A percentile compares a stretch with the other conserved stretches of the same genome.
Evolutionary conservation across 192 early-diverging fungal species (phyloP).

Genomic region (Entomortierella chlamydospora): DNA sequence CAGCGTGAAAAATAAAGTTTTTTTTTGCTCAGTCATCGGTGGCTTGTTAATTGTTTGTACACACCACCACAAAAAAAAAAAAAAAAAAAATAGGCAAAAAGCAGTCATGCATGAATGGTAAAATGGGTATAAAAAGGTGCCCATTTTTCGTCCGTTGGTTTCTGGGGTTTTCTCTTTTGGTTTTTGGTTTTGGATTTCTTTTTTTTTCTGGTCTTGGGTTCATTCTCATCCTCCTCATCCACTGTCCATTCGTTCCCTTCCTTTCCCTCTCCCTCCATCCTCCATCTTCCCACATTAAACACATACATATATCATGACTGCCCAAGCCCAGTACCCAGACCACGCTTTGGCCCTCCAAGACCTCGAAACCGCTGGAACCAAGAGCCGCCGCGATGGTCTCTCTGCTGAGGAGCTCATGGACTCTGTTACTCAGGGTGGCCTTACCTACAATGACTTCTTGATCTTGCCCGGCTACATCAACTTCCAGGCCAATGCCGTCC

Average conservation of each 20-base stretch:
- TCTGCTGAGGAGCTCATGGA: slow-evolving; percentile 88
- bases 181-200: slow-evolving; percentile 45
- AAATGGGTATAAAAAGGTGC: slow-evolving; percentile 20
- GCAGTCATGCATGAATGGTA: background rate
- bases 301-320: slow-evolving; percentile 28
- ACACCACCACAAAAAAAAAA: slow-evolving; percentile 4
- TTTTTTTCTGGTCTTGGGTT: slow-evolving; percentile 41
- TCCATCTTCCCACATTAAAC: background rate
- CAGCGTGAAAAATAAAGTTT: too few species aligned
- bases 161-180: slow-evolving; percentile 54
- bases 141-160: slow-evolving; percentile 13
- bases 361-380: slow-evolving; percentile 40
- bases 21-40: too few species aligned
- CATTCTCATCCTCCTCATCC: slow-evolving; percentile 10
- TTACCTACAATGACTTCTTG: slow-evolving; percentile 99
- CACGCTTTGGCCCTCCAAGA: slow-evolving; percentile 37
- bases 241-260: slow-evolving; percentile 10
- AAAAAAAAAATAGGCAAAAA: slow-evolving; percentile 6
- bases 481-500: slow-evolving; percentile 86
- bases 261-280: background rate
- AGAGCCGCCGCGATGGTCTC: slow-evolving; percentile 80
- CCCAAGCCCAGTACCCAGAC: slow-evolving; percentile 35
- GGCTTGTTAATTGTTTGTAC: background rate
- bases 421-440: slow-evolving; percentile 80
- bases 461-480: slow-evolving; percentile 96